Evolutionary conservation across 2,329 filamentous ascomycete species (phyloP).

Genomic region (Sclerotinia trifoliorum): DNA sequence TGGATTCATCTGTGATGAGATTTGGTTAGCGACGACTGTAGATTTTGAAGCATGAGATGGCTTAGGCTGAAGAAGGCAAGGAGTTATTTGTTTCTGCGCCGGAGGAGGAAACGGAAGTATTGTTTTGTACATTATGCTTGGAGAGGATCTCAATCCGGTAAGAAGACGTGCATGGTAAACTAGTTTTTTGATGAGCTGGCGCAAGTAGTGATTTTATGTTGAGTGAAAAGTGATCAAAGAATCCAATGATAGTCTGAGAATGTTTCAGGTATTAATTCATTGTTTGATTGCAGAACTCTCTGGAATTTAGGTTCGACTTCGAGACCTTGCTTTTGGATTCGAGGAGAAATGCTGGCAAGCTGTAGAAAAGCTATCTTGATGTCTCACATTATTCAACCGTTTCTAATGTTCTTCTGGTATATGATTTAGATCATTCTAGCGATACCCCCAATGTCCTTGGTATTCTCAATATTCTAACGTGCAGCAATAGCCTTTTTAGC

Average conservation of each 20-base stretch:
- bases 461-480: conserved; percentile 40
- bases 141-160: neutral
- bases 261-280: too few species aligned
- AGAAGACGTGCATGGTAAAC: neutral
- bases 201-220: neutral
- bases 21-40: neutral
- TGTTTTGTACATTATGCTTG: neutral
- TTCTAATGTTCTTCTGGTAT: neutral
- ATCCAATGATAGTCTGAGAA: neutral
- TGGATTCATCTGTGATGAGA: neutral
- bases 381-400: neutral
- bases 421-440: conserved; percentile 12
- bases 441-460: conserved; percentile 35
- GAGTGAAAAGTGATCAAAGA: neutral
- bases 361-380: neutral
- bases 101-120: neutral
- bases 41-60: neutral
- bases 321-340: neutral
- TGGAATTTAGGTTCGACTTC: neutral
- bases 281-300: neutral
- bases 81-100: neutral
- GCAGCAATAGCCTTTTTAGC: conserved; percentile 41
- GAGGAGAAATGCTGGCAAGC: neutral
- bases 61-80: neutral
- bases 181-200: too few species aligned